phyloP scores from a whole-genome alignment of 768 basidiomycete species.

The Crassisporium funariophilum region DNA sequence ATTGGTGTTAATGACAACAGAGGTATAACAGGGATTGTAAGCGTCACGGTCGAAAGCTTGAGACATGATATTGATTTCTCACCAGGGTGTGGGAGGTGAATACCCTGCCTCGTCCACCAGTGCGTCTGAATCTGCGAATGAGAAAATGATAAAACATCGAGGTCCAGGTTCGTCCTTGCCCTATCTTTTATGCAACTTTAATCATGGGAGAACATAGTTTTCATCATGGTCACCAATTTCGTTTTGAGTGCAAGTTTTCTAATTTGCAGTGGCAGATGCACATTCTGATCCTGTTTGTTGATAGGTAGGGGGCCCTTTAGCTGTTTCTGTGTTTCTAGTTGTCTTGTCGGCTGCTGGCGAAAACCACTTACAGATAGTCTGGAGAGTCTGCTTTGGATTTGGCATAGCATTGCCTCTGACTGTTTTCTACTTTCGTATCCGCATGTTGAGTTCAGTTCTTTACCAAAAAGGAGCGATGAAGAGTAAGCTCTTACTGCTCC shows the following conservation, averaged over 20 bases:
- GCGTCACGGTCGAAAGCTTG: constrained; percentile 16
- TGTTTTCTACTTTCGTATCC: constrained; percentile 72
- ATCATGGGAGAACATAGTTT: constrained; percentile 38
- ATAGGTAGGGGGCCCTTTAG: constrained; percentile 67
- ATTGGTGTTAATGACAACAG: constrained; percentile 25
- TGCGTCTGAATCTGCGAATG: constrained; percentile 75
- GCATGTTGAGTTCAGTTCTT: constrained; percentile 70
- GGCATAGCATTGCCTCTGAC: constrained; percentile 64
- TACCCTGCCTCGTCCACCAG: constrained; percentile 74
- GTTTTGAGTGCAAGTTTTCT: constrained; percentile 53
- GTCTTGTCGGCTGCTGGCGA: constrained; percentile 67
- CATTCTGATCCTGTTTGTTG: neutral
- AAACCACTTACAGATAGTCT: constrained; percentile 61
- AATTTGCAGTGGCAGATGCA: neutral
- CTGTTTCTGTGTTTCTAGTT: constrained; percentile 67
- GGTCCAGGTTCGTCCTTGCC: constrained; percentile 64
- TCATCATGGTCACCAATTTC: constrained; percentile 78
- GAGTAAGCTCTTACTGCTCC: constrained; percentile 35
- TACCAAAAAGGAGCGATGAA: constrained; percentile 69
- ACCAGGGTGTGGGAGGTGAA: constrained; percentile 75
- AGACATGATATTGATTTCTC: no score
- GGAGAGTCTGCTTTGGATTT: constrained; percentile 68
- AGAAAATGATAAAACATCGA: constrained; percentile 57
- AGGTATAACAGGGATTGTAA: constrained; percentile 67
- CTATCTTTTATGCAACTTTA: no score